Percentiles rank a stretch among this genome's conserved stretches.
Evolutionary conservation across 1,284 basidiomycete genomes (phyloP).

Genomic region (Salmacisia buchloeana): DNA sequence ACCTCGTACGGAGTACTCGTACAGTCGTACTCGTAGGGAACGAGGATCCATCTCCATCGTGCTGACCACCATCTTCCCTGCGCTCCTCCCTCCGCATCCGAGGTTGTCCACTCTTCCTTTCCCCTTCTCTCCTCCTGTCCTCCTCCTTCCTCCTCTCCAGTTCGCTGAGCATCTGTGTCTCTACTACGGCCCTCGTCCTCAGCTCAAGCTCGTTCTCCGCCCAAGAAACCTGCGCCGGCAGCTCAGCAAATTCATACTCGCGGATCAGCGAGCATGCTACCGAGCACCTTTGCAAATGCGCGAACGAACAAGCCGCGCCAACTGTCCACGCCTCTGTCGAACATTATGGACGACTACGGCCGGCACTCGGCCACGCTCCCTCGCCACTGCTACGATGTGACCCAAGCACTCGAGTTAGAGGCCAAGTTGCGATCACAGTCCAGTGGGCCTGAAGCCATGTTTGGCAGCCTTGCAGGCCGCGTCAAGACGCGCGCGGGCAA

Average conservation of each 20-base stretch:
- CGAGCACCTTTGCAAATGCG: neutral
- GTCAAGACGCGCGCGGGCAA: neutral
- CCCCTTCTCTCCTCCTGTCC: neutral
- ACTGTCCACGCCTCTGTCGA: neutral
- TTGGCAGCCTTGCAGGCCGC: neutral
- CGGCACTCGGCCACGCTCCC: neutral
- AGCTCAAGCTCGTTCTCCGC: neutral
- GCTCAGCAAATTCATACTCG: neutral
- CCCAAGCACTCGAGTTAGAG: neutral
- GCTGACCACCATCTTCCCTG: slow-evolving; percentile 1
- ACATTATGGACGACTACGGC: neutral
- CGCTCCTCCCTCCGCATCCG: neutral
- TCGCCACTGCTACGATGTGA: neutral
- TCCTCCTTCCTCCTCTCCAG: neutral
- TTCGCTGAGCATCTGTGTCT: too few species aligned
- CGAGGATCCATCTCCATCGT: neutral
- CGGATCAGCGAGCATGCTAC: neutral
- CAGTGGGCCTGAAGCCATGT: neutral
- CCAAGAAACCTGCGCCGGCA: neutral
- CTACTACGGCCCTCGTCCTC: neutral
- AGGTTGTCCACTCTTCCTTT: neutral
- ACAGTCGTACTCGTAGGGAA: neutral
- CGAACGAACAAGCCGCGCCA: neutral
- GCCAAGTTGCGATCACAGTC: neutral
- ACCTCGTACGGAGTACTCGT: neutral